Percentiles rank a stretch among this genome's conserved stretches.
These are phyloP conservation scores for Capsicum chinense DNA, from an alignment of 257 asterid species.

Conservation along the genomic window DNA sequence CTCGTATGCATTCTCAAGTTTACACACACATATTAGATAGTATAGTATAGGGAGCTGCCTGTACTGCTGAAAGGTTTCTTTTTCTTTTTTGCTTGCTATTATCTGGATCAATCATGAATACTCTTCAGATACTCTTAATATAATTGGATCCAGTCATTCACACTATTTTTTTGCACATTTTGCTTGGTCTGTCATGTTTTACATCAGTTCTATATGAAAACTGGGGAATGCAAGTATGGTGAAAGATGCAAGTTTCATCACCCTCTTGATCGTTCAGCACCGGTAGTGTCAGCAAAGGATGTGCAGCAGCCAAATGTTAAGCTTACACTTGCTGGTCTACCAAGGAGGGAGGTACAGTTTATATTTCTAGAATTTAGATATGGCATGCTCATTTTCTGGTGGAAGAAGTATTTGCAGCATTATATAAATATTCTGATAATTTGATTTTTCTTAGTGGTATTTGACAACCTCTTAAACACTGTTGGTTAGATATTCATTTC, in stretches of 20 bases:
- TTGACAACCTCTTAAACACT: not conserved
- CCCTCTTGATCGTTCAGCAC: conserved; percentile 73
- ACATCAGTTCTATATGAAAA: conserved; percentile 86
- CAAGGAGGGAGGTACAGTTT: conserved; percentile 86
- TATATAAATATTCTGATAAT: conserved; percentile 14
- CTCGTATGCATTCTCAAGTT: not conserved
- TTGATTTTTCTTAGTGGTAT: not conserved
- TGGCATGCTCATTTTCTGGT: conserved; percentile 21
- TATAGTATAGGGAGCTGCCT: conserved; percentile 17
- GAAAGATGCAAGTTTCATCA: conserved; percentile 87
- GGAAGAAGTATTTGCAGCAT: not conserved
- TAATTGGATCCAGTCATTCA: not conserved
- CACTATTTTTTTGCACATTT: not conserved
- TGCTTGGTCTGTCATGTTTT: conserved; percentile 28
- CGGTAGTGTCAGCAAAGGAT: conserved; percentile 46
- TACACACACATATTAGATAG: not conserved
- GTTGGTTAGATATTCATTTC: conserved; percentile 15
- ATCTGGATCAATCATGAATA: not conserved
- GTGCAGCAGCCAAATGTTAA: conserved; percentile 61
- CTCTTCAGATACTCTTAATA: not conserved
- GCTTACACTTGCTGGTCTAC: conserved; percentile 90
- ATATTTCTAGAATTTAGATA: not conserved
- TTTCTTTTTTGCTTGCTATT: not conserved
- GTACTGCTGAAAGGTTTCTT: conserved; percentile 25
- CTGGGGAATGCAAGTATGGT: conserved; percentile 88